Percentiles rank a stretch among this genome's conserved stretches.
Conservation (phyloP, 108 stramenopile genomes). For the Pseudonitzschia delicatissima region DNA sequence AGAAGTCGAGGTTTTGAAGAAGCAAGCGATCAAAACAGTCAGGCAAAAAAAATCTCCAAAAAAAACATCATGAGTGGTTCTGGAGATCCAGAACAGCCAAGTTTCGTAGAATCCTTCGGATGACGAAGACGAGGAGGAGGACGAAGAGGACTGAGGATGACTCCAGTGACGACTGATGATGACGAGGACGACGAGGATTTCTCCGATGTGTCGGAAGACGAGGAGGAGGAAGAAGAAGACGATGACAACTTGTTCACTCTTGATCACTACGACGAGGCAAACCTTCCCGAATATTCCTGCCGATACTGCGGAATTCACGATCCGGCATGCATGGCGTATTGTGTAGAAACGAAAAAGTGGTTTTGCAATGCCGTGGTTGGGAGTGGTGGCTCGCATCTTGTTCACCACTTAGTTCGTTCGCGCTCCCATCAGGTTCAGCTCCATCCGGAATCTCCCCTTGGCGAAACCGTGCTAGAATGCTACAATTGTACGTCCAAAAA, state of each 20-base stretch:
- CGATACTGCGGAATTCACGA: conserved; percentile 96
- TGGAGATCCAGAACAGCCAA: neutral
- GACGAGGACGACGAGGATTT: conserved; percentile 38
- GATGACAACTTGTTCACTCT: conserved; percentile 43
- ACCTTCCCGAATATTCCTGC: conserved; percentile 88
- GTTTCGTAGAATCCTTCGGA: too few species aligned
- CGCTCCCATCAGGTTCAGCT: conserved; percentile 79
- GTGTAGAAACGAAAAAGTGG: conserved; percentile 96
- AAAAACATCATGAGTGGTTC: neutral
- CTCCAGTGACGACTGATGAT: neutral
- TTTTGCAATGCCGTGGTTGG: conserved; percentile 93
- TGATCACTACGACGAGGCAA: conserved; percentile 80
- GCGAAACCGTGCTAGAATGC: conserved; percentile 95
- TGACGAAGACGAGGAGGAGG: neutral
- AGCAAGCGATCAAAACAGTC: too few species aligned
- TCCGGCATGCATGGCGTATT: conserved; percentile 90
- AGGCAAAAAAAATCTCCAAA: too few species aligned
- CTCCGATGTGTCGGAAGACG: conserved; percentile 44
- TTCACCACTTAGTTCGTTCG: conserved; percentile 91
- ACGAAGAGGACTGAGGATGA: neutral
- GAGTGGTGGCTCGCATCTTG: conserved; percentile 86
- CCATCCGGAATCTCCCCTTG: conserved; percentile 90
- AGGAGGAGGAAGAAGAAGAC: conserved; percentile 54
- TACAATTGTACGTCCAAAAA: conserved; percentile 97
- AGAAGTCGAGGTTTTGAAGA: too few species aligned